Evolutionary conservation across 768 basidiomycete genomes (phyloP).

Genomic region (Leccinum subgranulosum): DNA sequence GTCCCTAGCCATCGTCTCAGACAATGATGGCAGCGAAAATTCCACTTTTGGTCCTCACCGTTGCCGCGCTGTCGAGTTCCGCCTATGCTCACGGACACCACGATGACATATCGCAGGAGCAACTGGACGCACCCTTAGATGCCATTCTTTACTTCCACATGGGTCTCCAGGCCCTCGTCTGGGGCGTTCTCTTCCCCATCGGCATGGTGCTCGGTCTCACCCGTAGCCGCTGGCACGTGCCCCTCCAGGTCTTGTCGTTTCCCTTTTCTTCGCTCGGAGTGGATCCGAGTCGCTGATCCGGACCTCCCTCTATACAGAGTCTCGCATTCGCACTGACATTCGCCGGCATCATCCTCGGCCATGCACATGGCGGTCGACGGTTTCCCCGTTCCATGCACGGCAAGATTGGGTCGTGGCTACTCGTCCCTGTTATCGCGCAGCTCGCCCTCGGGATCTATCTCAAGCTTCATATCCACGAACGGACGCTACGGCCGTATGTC

Average conservation of each 20-base stretch:
- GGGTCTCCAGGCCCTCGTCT: slow-evolving; percentile 68
- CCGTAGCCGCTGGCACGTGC: slow-evolving; percentile 87
- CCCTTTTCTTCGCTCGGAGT: not conserved
- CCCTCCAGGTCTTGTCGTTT: slow-evolving; percentile 54
- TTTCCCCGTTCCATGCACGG: slow-evolving; percentile 78
- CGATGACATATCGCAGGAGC: slow-evolving; percentile 58
- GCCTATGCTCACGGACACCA: slow-evolving; percentile 56
- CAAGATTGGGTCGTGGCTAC: slow-evolving; percentile 48
- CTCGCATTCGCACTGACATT: slow-evolving; percentile 66
- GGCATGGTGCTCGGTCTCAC: slow-evolving; percentile 76
- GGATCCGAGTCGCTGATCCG: not conserved
- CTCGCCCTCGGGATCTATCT: slow-evolving; percentile 80
- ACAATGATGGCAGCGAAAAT: slow-evolving; percentile 1
- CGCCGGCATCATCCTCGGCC: slow-evolving; percentile 78
- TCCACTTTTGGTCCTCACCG: slow-evolving; percentile 6
- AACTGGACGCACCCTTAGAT: slow-evolving; percentile 65
- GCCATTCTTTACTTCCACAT: slow-evolving; percentile 82
- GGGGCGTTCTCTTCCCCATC: slow-evolving; percentile 85
- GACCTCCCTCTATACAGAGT: slow-evolving; percentile 37
- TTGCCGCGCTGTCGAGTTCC: slow-evolving; percentile 5
- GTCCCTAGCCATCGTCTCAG: not conserved
- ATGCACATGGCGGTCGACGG: slow-evolving; percentile 74
- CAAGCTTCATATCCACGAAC: slow-evolving; percentile 87
- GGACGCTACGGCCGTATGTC: slow-evolving; percentile 64
- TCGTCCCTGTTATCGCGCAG: slow-evolving; percentile 65